These are phyloP conservation scores for Sedum album DNA, from an alignment of 164 flowering plant species.

Conservation along the genomic window DNA sequence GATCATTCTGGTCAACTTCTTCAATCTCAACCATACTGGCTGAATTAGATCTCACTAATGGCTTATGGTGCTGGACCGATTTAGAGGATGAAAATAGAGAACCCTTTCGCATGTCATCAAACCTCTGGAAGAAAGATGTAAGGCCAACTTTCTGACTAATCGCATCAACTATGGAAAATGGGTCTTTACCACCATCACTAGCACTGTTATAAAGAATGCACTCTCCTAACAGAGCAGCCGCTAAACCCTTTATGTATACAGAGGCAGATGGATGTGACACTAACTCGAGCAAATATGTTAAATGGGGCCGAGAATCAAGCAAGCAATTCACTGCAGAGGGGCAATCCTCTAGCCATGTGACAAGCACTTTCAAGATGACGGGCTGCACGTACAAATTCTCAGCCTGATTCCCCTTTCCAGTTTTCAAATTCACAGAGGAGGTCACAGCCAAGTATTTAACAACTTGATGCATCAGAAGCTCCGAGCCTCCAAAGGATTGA, in stretches of 20 bases:
- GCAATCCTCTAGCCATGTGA: conserved; percentile 77
- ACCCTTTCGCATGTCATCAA: conserved; percentile 81
- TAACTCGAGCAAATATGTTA: conserved; percentile 80
- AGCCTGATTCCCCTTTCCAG: conserved; percentile 28
- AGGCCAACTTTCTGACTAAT: conserved; percentile 87
- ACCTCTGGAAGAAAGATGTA: conserved; percentile 61
- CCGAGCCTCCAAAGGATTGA: conserved; percentile 55
- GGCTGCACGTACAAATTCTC: conserved; percentile 47
- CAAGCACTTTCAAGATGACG: conserved; percentile 62
- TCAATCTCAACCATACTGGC: conserved; percentile 71
- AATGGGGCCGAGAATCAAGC: conserved; percentile 77
- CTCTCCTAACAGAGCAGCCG: conserved; percentile 81
- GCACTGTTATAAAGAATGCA: conserved; percentile 67
- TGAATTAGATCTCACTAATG: conserved; percentile 60
- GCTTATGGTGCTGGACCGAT: conserved; percentile 38
- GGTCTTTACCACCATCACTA: conserved; percentile 42
- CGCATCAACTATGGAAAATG: conserved; percentile 67
- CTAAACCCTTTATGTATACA: conserved; percentile 57
- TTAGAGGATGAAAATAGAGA: conserved; percentile 37
- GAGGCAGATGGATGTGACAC: conserved; percentile 51
- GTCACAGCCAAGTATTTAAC: conserved; percentile 77
- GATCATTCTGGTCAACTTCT: conserved; percentile 39
- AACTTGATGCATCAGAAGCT: conserved; percentile 78
- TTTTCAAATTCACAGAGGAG: conserved; percentile 54
- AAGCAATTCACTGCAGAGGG: conserved; percentile 77